phyloP scores from a whole-genome alignment of 2,329 filamentous ascomycete species.

The Colletotrichum sp. region DNA sequence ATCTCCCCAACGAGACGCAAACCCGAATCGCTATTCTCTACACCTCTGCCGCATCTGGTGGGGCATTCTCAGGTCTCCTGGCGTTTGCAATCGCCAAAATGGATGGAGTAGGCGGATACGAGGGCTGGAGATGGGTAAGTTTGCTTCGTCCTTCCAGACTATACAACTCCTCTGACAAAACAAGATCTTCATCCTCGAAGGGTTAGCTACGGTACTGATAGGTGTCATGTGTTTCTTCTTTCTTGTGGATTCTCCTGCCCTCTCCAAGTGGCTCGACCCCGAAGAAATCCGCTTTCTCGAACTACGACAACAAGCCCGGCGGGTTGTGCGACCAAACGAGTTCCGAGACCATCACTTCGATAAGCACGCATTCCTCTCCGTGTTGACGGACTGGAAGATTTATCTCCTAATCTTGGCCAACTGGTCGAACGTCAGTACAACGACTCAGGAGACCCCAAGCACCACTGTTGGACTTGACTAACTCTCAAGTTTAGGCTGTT shows the following conservation, averaged over 20 bases:
- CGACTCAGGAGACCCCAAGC: neutral
- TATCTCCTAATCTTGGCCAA: constrained; percentile 46
- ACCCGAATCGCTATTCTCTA: constrained; percentile 39
- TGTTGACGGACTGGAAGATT: constrained; percentile 53
- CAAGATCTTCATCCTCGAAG: constrained; percentile 59
- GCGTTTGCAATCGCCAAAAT: constrained; percentile 50
- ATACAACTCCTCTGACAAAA: neutral
- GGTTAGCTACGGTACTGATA: constrained; percentile 44
- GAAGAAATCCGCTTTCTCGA: constrained; percentile 47
- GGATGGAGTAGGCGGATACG: constrained; percentile 46
- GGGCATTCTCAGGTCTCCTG: constrained; percentile 51
- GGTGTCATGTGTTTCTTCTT: constrained; percentile 48
- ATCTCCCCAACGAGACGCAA: constrained; percentile 33
- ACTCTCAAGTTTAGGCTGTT: constrained; percentile 21
- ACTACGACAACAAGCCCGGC: constrained; percentile 38
- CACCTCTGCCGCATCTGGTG: constrained; percentile 38
- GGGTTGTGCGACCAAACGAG: constrained; percentile 25
- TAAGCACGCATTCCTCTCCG: constrained; percentile 37
- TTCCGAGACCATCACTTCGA: constrained; percentile 35
- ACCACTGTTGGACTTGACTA: neutral
- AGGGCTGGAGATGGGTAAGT: constrained; percentile 51
- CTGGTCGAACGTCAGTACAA: constrained; percentile 41
- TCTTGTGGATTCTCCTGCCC: constrained; percentile 45
- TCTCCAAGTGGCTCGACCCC: constrained; percentile 39
- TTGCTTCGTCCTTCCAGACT: too few relatives aligned